Evolutionary conservation across 2,329 filamentous ascomycete genomes (phyloP).

Genomic region (Colletotrichum australisinense): DNA sequence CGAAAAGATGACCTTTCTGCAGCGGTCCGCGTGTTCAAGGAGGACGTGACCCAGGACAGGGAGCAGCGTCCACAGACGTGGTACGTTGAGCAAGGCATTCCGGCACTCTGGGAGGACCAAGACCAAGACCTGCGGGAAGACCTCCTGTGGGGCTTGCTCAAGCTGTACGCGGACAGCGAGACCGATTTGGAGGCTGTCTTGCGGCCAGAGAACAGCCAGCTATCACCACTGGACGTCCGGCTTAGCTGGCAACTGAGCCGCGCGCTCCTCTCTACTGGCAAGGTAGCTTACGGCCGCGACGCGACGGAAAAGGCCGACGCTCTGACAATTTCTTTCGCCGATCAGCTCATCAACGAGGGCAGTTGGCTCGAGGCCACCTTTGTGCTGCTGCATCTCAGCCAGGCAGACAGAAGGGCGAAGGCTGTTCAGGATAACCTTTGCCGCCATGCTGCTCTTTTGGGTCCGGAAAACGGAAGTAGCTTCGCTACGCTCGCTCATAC

Average conservation of each 20-base stretch:
- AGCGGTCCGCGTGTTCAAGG: constrained; percentile 79
- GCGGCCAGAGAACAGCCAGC: constrained; percentile 79
- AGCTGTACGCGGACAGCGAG: constrained; percentile 75
- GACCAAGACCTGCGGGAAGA: constrained; percentile 74
- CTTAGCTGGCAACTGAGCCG: constrained; percentile 88
- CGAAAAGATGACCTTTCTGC: constrained; percentile 75
- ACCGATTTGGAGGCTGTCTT: constrained; percentile 76
- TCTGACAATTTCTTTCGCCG: constrained; percentile 73
- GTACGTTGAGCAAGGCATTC: constrained; percentile 71
- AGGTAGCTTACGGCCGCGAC: constrained; percentile 63
- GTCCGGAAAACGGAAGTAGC: constrained; percentile 64
- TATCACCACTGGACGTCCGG: constrained; percentile 79
- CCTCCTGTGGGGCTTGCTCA: constrained; percentile 87
- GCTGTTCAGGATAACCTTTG: constrained; percentile 80
- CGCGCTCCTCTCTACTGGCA: constrained; percentile 65
- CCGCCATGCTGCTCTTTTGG: constrained; percentile 76
- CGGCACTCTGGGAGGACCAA: constrained; percentile 70
- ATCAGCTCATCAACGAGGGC: constrained; percentile 71
- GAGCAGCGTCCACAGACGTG: constrained; percentile 81
- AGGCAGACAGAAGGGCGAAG: constrained; percentile 69
- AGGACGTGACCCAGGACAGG: constrained; percentile 77
- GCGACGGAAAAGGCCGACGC: constrained; percentile 73
- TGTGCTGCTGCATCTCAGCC: constrained; percentile 80
- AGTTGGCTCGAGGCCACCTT: constrained; percentile 80
- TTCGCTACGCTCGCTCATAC: constrained; percentile 72